Evolutionary conservation across 805 yeast species (phyloP).

Genomic region (Barnettozyma populi): DNA sequence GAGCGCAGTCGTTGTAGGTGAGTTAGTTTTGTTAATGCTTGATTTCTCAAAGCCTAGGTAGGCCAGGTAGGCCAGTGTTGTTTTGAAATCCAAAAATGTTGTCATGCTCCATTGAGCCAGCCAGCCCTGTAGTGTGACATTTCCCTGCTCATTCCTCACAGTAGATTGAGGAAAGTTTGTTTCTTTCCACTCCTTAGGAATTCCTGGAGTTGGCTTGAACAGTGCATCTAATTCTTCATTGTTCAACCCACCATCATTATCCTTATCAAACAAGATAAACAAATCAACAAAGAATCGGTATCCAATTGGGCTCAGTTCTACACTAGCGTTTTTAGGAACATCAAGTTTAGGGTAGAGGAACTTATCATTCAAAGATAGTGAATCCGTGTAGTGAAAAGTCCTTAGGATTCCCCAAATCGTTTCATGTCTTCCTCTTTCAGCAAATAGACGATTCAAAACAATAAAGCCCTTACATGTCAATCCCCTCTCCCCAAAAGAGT

Average conservation of each 20-base stretch:
- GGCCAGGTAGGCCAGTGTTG: conserved; percentile 83
- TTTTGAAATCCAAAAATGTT: conserved; percentile 75
- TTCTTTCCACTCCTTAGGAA: conserved; percentile 83
- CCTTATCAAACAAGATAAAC: conserved; percentile 82
- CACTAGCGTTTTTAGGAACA: conserved; percentile 69
- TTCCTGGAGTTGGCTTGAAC: conserved; percentile 89
- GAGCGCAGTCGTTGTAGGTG: conserved; percentile 43
- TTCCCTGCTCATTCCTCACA: conserved; percentile 84
- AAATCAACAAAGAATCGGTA: conserved; percentile 88
- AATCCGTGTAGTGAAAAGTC: conserved; percentile 86
- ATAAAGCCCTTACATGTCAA: conserved; percentile 73
- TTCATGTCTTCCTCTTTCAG: conserved; percentile 91
- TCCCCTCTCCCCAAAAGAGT: conserved; percentile 41
- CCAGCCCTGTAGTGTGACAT: conserved; percentile 96
- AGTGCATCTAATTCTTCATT: conserved; percentile 62
- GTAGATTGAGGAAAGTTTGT: conserved; percentile 82
- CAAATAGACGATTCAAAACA: conserved; percentile 70
- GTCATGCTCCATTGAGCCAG: conserved; percentile 98
- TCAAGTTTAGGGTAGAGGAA: conserved; percentile 76
- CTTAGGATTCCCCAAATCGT: conserved; percentile 94
- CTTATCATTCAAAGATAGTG: conserved; percentile 75
- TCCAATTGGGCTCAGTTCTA: conserved; percentile 89
- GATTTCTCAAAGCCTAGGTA: conserved; percentile 76
- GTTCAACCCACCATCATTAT: conserved; percentile 93
- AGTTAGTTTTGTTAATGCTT: conserved; percentile 13